These are phyloP conservation scores for Suillus discolor DNA, from an alignment of 768 basidiomycete genomes.

Conservation along the genomic window DNA sequence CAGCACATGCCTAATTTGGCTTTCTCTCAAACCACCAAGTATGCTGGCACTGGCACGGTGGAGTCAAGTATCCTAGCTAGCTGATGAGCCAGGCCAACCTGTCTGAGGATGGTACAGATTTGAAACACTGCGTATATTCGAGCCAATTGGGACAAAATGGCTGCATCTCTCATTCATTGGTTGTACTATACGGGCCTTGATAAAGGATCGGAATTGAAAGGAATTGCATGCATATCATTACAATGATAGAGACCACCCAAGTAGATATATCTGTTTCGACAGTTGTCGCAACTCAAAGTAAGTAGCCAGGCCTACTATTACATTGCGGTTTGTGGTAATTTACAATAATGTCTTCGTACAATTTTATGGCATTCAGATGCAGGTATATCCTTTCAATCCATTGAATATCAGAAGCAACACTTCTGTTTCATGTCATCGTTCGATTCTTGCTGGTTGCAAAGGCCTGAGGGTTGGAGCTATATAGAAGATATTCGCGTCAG, in stretches of 20 bases:
- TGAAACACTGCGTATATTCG: not conserved
- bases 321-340: not conserved
- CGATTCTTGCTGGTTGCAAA: no score
- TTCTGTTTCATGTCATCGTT: no score
- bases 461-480: no score
- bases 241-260: no score
- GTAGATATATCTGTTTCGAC: not conserved
- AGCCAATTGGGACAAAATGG: not conserved
- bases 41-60: not conserved
- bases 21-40: not conserved
- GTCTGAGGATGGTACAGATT: not conserved
- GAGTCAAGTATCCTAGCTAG: not conserved
- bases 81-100: not conserved
- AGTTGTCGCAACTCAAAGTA: not conserved
- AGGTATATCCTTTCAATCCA: no score
- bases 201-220: not conserved
- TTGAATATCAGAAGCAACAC: no score
- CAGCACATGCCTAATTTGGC: slow-evolving; percentile 6
- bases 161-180: not conserved
- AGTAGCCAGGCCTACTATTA: not conserved
- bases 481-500: no score
- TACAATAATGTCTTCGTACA: not conserved
- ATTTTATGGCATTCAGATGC: no score
- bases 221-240: not conserved
- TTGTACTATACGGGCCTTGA: not conserved